Percentiles rank a stretch among this genome's conserved stretches.
These are phyloP conservation scores for Lichtheimia ornata DNA, from an alignment of 371 early-diverging fungal species.

Conservation along the genomic window DNA sequence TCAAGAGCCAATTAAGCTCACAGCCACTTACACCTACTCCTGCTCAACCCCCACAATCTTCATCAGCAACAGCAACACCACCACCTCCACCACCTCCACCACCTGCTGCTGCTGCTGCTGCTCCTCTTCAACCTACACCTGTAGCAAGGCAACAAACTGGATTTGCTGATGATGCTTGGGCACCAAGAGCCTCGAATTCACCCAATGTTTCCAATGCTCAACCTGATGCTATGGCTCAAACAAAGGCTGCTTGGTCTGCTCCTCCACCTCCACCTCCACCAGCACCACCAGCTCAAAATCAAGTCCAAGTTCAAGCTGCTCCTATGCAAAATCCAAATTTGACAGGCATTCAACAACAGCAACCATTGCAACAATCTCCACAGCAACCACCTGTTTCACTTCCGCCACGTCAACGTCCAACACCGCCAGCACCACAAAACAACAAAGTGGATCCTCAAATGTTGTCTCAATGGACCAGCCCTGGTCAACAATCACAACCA, in stretches of 20 bases:
- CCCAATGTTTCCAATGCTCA: conserved; percentile 7
- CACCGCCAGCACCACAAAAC: conserved; percentile 31
- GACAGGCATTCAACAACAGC: not conserved
- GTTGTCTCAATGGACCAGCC: conserved; percentile 37
- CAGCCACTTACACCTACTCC: conserved; percentile 37
- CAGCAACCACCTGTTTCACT: conserved; percentile 21
- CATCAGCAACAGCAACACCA: conserved; percentile 13
- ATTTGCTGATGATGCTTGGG: conserved; percentile 61
- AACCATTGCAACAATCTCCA: conserved; percentile 10
- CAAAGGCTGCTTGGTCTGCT: conserved; percentile 21
- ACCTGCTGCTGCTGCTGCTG: conserved; percentile 11
- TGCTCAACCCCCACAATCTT: conserved; percentile 4
- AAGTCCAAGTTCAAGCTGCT: conserved; percentile 10
- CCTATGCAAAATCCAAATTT: conserved; percentile 21
- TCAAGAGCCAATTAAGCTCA: conserved; percentile 27
- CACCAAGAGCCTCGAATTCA: conserved; percentile 39
- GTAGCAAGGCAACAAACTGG: conserved; percentile 16
- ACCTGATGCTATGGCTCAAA: conserved; percentile 15
- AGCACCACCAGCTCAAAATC: conserved; percentile 13
- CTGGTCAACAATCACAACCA: conserved; percentile 8
- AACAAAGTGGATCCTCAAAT: conserved; percentile 38
- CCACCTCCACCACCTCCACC: conserved; percentile 16
- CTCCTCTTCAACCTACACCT: conserved; percentile 1
- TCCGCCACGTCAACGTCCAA: conserved; percentile 33
- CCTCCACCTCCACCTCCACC: conserved; percentile 22